These are phyloP conservation scores for Borovskyia barvae DNA, from an alignment of 208 protist genomes.

Conservation along the genomic window DNA sequence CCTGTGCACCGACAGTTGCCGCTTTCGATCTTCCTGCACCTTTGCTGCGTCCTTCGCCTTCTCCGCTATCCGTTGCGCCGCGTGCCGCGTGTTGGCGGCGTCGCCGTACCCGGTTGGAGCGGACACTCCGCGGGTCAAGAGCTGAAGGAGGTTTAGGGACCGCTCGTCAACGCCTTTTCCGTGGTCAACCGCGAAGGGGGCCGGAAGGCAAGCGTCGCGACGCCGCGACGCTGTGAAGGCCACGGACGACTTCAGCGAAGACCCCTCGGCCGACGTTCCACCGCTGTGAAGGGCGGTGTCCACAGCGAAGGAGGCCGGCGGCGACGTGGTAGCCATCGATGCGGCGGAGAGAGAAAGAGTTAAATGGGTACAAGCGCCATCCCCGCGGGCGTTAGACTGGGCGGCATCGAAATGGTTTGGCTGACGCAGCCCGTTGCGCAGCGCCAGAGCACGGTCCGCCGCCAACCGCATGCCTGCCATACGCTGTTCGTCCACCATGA, in stretches of 20 bases:
- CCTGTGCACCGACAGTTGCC: conserved; percentile 24
- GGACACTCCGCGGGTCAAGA: conserved; percentile 68
- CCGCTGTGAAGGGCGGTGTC: no score
- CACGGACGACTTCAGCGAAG: conserved; percentile 1
- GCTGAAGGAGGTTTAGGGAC: conserved; percentile 53
- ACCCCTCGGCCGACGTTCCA: no score
- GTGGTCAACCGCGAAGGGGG: conserved; percentile 13
- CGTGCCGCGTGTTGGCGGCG: conserved; percentile 19
- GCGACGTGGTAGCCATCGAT: neutral
- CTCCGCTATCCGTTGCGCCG: conserved; percentile 30
- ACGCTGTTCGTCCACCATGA: conserved; percentile 63
- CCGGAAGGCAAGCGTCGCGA: conserved; percentile 2
- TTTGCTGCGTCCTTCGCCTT: conserved; percentile 19
- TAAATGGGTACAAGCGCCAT: no score
- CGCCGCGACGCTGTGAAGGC: conserved; percentile 23
- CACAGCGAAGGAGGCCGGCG: neutral
- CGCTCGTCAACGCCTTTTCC: conserved; percentile 10
- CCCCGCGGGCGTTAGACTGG: conserved; percentile 6
- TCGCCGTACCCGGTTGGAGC: conserved; percentile 65
- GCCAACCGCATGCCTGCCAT: conserved; percentile 47
- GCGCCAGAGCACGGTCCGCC: conserved; percentile 28
- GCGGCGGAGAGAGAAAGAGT: neutral
- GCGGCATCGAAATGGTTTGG: conserved; percentile 26
- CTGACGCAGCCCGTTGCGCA: conserved; percentile 28
- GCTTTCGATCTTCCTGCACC: conserved; percentile 18